Evolutionary conservation across 768 basidiomycete species (phyloP).

Genomic region (Russula earlei): DNA sequence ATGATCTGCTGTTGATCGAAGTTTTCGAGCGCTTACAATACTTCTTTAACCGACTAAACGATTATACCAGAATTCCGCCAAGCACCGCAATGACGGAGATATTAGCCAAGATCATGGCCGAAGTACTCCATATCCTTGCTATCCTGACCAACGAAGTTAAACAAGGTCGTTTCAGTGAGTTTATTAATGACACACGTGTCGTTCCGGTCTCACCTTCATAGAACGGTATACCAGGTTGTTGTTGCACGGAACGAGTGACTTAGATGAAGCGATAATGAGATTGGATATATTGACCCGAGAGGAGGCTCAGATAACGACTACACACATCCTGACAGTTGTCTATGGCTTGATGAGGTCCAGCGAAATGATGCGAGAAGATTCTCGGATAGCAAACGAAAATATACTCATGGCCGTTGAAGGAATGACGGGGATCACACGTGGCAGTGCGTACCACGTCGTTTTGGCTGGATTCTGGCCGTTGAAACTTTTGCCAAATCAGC

Average conservation of each 20-base stretch:
- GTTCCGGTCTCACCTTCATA: neutral
- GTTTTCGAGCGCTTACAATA: neutral
- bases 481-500: no score
- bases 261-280: neutral
- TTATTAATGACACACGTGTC: neutral
- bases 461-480: no score
- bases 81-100: neutral
- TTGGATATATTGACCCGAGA: neutral
- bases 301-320: neutral
- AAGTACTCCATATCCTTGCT: neutral
- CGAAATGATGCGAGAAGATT: no score
- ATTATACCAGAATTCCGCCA: neutral
- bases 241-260: neutral
- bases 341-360: no score
- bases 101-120: neutral
- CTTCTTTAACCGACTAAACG: neutral
- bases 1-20: neutral
- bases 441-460: no score
- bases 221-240: neutral
- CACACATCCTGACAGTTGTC: neutral
- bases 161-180: neutral
- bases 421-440: no score
- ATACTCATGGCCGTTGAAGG: neutral
- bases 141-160: neutral
- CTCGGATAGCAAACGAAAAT: no score